Base-by-base conservation (phyloP, 495 filamentous ascomycete species). In the Zalerion maritima region DNA sequence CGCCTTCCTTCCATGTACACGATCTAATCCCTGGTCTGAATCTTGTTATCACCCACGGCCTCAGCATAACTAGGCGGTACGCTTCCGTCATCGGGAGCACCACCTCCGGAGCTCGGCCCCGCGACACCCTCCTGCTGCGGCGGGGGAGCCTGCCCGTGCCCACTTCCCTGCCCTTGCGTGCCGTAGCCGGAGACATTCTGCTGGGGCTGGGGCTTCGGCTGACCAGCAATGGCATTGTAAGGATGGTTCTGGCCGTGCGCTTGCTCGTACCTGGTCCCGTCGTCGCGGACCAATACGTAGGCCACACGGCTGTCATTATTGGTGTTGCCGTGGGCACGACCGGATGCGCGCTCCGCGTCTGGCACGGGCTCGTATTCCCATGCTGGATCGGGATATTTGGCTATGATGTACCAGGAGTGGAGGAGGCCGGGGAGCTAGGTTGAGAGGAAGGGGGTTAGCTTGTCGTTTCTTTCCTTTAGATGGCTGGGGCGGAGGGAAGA, bases 381-480 rank as follows among this genome's bases (percentile, higher is more conserved):
- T 16, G 69, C 52, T 9, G 60, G 57, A 18, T 94, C 86, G 15
- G 91, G 91, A 52, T 78, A 82, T 48, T 78, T 77, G 47, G 77
- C 60, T 62, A 97, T 93, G 56, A 97, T 94, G 71, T 96, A 97
- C 86, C 86, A 96, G 47, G 89, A 69, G 56, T 97, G 89, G 5
- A 97, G 55, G 14, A 96, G 73, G 30, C 89, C 89, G 13, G 89
- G 89, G 38, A 97, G 39, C 64, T 69, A 22, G 3, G n/a, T 4
- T 15, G 18, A 24, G 20, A 15, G 10, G 20, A 24, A 29, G 18
- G 10, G n/a, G n/a, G n/a, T n/a, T n/a, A n/a, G n/a, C n/a, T n/a
- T n/a, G n/a, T n/a, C n/a, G n/a, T 18, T 26, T 29, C 7, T 35
- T 43, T 38, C 22, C 24, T 26, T 13, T 14, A 8, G 24, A 5